Evolutionary conservation across 495 filamentous ascomycete genomes (phyloP), one percentile per base, ranked within the genome.

Genomic region (Hypomontagnella monticulosa): DNA sequence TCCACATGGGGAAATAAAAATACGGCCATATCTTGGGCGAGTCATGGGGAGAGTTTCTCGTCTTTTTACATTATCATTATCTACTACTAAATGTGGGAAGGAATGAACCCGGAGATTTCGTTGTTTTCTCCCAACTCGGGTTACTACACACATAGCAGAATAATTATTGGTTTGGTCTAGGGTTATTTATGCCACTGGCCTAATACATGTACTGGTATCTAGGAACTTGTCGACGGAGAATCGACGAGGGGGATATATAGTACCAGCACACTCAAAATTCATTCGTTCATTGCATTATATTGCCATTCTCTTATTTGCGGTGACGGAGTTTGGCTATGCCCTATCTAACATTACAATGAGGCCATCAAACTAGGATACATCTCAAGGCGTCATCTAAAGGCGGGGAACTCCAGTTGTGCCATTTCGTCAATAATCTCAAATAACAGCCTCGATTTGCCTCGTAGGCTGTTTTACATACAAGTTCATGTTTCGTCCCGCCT

Each of bases 321-420:
- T 20, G 27, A 12, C n/a, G 20, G 38, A 18, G 23, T 6, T 27
- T 40, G 36, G 36, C 14, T 10, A 5, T 47, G 4, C 54, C 47
- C 54, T 57, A 27, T 27, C 54, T 47, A 48, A 18, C 42, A 56
- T 36, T 46, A 56, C 52, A 34, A 56, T 5, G 14, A 44, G 8
- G 18, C 53, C 42, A 9, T 19, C 40, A 56, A 44, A 56, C 18
- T 6, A 6, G 23, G 23, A 27, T 6, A 3, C 6, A 6, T 3
- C 6, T 27, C 23, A 27, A 27, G 23, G 6, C 23, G 2, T 6
- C 23, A 2, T 27, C 6, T 27, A 27, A 27, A 27, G 6, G 23
- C 44, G 50, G 36, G 14, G 1, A 47, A 46, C 48, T 18, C 51
- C 49, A 14, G 33, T 27, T 34, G 3, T 42, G 14, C 38, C 33